Conservation (phyloP, 371 early-diverging fungal genomes). For the Saksenaea vasiformis region DNA sequence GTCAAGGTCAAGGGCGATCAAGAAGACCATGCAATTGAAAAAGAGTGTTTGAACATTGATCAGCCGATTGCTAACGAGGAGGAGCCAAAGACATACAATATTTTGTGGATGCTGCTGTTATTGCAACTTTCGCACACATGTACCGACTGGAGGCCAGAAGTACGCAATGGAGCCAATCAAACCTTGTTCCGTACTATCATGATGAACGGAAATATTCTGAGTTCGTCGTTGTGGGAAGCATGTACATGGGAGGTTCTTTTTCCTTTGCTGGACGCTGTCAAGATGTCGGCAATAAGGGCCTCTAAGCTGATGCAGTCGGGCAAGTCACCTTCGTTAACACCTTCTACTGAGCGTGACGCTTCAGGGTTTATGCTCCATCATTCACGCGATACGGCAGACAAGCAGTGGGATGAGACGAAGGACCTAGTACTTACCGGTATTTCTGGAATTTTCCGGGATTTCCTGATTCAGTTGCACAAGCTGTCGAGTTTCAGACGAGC, state of each 20-base stretch:
- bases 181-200: slow-evolving; percentile 93
- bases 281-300: slow-evolving; percentile 55
- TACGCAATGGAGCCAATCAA: slow-evolving; percentile 93
- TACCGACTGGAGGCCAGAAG: slow-evolving; percentile 88
- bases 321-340: slow-evolving; percentile 15
- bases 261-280: slow-evolving; percentile 85
- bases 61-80: slow-evolving; percentile 41
- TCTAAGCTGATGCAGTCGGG: slow-evolving; percentile 32
- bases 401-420: slow-evolving; percentile 97
- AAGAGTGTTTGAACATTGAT: slow-evolving; percentile 38
- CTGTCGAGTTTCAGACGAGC: slow-evolving; percentile 64
- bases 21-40: slow-evolving; percentile 29
- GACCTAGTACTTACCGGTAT: slow-evolving; percentile 81
- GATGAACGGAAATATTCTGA: slow-evolving; percentile 78
- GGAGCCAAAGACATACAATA: slow-evolving; percentile 54
- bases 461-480: slow-evolving; percentile 59
- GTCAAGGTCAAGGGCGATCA: slow-evolving; percentile 20
- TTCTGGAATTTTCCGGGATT: slow-evolving; percentile 70
- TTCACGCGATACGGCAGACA: slow-evolving; percentile 72
- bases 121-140: slow-evolving; percentile 81
- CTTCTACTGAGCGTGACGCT: slow-evolving; percentile 36
- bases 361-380: slow-evolving; percentile 62
- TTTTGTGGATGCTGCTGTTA: slow-evolving; percentile 87
- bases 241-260: slow-evolving; percentile 89
- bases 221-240: slow-evolving; percentile 75